Percentiles rank a stretch among this genome's conserved stretches.
Conservation (phyloP, 75 land plant species). For the Cryptomeria japonica region DNA sequence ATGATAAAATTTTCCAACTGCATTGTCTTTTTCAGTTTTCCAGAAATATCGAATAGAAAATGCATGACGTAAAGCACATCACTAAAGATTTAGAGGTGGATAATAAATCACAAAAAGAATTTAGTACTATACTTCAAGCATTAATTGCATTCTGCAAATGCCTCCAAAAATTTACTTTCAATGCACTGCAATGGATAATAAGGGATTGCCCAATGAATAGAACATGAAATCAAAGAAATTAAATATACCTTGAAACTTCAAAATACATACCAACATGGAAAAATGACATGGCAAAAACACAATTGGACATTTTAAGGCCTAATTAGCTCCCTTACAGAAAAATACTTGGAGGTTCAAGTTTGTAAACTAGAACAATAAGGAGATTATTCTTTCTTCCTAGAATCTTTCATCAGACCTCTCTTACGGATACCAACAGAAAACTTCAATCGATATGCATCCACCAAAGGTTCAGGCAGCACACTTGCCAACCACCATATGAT, state of each 20-base stretch:
- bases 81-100: not conserved
- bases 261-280: not conserved
- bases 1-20: not conserved
- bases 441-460: slow-evolving; percentile 67
- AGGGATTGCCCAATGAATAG: not conserved
- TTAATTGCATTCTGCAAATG: not conserved
- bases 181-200: not conserved
- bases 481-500: slow-evolving; percentile 58
- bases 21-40: not conserved
- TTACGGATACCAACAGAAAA: slow-evolving; percentile 56
- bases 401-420: slow-evolving; percentile 69
- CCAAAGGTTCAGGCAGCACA: slow-evolving; percentile 44
- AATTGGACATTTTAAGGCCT: not conserved
- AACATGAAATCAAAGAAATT: not conserved
- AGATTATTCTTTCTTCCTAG: slow-evolving; percentile 49
- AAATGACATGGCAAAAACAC: not conserved
- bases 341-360: not conserved
- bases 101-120: not conserved
- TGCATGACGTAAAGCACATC: not conserved
- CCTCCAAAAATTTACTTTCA: not conserved
- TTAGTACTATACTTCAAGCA: not conserved
- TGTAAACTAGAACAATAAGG: not conserved
- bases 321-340: not conserved
- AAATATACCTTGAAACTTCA: not conserved
- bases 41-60: not conserved